phyloP scores from a whole-genome alignment of 139 green algal species.

The Chlamydomonas sp. region DNA sequence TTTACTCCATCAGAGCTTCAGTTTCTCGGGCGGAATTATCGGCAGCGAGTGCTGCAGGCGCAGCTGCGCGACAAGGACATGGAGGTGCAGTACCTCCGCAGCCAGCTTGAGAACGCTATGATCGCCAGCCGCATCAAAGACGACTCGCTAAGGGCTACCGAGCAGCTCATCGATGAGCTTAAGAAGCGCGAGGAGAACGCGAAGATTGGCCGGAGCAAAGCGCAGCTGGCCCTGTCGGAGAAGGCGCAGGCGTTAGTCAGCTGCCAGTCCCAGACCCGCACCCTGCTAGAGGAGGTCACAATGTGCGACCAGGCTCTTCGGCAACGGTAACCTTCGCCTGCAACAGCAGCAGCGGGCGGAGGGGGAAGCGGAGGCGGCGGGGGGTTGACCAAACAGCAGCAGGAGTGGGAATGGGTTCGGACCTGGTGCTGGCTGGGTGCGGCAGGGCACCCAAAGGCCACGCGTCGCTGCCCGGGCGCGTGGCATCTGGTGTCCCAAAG shows the following conservation, averaged over 20 bases:
- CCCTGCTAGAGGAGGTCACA: constrained; percentile 24
- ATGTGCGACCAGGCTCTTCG: constrained; percentile 19
- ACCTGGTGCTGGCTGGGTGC: too few species aligned
- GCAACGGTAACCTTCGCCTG: background rate
- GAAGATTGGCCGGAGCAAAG: constrained; percentile 39
- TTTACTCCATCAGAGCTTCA: constrained; percentile 24
- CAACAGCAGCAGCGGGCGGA: too few species aligned
- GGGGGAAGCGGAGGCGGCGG: too few species aligned
- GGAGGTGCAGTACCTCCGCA: constrained; percentile 23
- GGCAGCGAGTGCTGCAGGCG: constrained; percentile 16
- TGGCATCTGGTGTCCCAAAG: too few species aligned
- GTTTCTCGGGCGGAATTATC: constrained; percentile 35
- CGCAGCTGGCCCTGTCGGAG: constrained; percentile 38
- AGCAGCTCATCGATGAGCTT: constrained; percentile 12
- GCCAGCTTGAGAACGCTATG: constrained; percentile 25
- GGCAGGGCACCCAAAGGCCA: too few species aligned
- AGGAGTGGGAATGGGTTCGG: too few species aligned
- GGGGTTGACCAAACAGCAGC: too few species aligned
- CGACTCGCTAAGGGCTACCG: constrained; percentile 7
- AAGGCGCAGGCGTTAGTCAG: constrained; percentile 30
- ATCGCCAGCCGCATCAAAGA: constrained; percentile 9
- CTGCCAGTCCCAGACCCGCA: constrained; percentile 30
- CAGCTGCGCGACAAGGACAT: constrained; percentile 44
- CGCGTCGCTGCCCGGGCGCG: too few species aligned
- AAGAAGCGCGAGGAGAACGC: constrained; percentile 15